Base-by-base conservation (phyloP, 169 alveolate genomes). In the Plasmodium vivax region DNA sequence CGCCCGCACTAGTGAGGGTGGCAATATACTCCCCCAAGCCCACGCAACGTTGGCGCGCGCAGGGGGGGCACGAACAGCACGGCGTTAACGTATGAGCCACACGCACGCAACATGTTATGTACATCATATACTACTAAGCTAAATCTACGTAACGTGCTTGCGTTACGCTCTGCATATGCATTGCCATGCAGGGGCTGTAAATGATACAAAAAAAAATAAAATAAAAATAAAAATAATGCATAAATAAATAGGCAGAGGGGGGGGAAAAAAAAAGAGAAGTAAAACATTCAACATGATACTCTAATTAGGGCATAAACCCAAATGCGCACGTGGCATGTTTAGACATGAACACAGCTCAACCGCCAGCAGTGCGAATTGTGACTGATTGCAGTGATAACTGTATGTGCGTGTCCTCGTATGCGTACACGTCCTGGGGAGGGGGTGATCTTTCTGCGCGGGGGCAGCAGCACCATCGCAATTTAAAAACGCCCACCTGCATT, bases 41-140 rank as follows among this genome's bases (percentile, higher is more conserved):
- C 32, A 68, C 38, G 38, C 38, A 23, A 68, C 62, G 62, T 51
- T 51, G 62, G 43, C 77, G 77, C 34, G 38, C n/a, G n/a, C n/a
- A 62, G 36, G 41, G 14, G 77, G 9, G 5, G 27, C 43, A 68
- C 32, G 77, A 19, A 68, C 77, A 68, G 38, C n/a, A 23, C 14
- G 77, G 77, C 38, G 75, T 23, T 23, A 68, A 30, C 77, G n/a
- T 10, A 68, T 68, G 77, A 27, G 77, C 77, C 38, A n/a, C 77
- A 27, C 38, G 19, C 32, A 10, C 38, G 77, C 12, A 68, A 68
- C 32, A 68, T 68, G 32, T 68, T 68, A 68, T 68, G 77, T 2
- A 68, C 77, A 68, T 68, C 77, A 68, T 23, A 51, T 68, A 68
- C 77, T 68, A 68, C 77, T 68, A 27, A 68, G 16, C 77, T 68